These are phyloP conservation scores for Phytomonas francai DNA, from an alignment of 208 protist genomes.

Conservation along the genomic window DNA sequence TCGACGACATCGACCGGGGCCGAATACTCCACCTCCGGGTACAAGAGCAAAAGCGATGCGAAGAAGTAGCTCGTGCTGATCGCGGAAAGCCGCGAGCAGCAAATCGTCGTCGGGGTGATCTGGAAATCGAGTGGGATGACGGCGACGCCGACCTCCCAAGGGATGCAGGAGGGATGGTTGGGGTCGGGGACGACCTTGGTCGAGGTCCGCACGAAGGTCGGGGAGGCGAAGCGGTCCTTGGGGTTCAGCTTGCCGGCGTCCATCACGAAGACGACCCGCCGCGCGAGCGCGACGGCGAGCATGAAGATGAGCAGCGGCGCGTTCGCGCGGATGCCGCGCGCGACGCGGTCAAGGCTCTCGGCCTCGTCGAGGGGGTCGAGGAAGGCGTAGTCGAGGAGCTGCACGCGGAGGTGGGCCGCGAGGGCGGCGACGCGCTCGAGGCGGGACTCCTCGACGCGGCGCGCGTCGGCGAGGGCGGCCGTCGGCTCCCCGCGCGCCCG, in stretches of 20 bases:
- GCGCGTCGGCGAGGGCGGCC: slow-evolving; percentile 21
- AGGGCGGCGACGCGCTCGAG: slow-evolving; percentile 52
- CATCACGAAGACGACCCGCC: slow-evolving; percentile 60
- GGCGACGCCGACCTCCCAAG: slow-evolving; percentile 54
- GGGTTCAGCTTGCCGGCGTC: slow-evolving; percentile 53
- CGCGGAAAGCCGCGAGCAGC: slow-evolving; percentile 42
- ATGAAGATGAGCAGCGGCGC: slow-evolving; percentile 68
- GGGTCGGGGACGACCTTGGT: slow-evolving; percentile 61
- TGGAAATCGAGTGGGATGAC: slow-evolving; percentile 61
- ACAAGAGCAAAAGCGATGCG: slow-evolving; percentile 67
- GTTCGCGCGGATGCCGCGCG: slow-evolving; percentile 34
- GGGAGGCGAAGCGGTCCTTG: slow-evolving; percentile 49
- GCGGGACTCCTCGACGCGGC: slow-evolving; percentile 48
- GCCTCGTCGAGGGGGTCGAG: slow-evolving; percentile 47
- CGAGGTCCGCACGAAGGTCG: slow-evolving; percentile 82
- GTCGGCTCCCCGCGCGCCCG: slow-evolving; percentile 34
- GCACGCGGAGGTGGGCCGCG: slow-evolving; percentile 55
- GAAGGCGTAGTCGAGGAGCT: slow-evolving; percentile 81
- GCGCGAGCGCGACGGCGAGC: slow-evolving; percentile 44
- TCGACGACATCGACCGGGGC: slow-evolving; percentile 38
- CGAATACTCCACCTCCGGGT: slow-evolving; percentile 80
- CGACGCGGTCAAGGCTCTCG: slow-evolving; percentile 21
- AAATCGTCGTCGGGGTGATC: slow-evolving; percentile 39
- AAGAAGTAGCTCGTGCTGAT: slow-evolving; percentile 74
- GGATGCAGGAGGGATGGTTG: slow-evolving; percentile 23